phyloP scores from a whole-genome alignment of 768 basidiomycete genomes.

The Mycena floridula region DNA sequence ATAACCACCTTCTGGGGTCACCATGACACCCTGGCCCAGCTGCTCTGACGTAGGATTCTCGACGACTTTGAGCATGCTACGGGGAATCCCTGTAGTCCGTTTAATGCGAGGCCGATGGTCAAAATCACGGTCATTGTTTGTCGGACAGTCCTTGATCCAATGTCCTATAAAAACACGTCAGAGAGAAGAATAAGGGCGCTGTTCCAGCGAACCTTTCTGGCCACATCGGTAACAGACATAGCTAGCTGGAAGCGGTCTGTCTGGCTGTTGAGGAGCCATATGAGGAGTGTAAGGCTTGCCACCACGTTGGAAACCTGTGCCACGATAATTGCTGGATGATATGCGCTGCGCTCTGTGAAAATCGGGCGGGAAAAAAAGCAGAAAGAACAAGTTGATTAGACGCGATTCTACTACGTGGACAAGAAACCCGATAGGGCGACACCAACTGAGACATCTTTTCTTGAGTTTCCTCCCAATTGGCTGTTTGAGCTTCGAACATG shows the following conservation, averaged over 20 bases:
- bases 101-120: slow-evolving; percentile 95
- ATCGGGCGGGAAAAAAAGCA: slow-evolving; percentile 17
- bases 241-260: slow-evolving; percentile 83
- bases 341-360: slow-evolving; percentile 54
- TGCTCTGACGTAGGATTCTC: slow-evolving; percentile 74
- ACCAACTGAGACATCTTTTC: slow-evolving; percentile 99
- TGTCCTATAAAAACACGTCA: slow-evolving; percentile 55
- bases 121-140: slow-evolving; percentile 92
- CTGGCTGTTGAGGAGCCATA: slow-evolving; percentile 48
- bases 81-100: slow-evolving; percentile 95
- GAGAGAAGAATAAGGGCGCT: slow-evolving; percentile 5
- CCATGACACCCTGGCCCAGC: slow-evolving; percentile 87
- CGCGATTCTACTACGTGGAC: slow-evolving; percentile 57
- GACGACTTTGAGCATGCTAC: slow-evolving; percentile 95
- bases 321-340: slow-evolving; percentile 60
- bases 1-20: slow-evolving; percentile 97
- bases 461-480: slow-evolving; percentile 98
- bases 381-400: slow-evolving; percentile 52
- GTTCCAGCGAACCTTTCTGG: slow-evolving; percentile 71
- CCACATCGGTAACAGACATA: slow-evolving; percentile 99
- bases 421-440: slow-evolving; percentile 51
- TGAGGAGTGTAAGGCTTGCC: slow-evolving; percentile 52
- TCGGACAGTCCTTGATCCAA: slow-evolving; percentile 99
- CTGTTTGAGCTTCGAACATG: slow-evolving; percentile 92
- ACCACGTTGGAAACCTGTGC: slow-evolving; percentile 55